Evolutionary conservation across 1,139 yeast species (phyloP).

Genomic region (Kodamaea derodonti): DNA sequence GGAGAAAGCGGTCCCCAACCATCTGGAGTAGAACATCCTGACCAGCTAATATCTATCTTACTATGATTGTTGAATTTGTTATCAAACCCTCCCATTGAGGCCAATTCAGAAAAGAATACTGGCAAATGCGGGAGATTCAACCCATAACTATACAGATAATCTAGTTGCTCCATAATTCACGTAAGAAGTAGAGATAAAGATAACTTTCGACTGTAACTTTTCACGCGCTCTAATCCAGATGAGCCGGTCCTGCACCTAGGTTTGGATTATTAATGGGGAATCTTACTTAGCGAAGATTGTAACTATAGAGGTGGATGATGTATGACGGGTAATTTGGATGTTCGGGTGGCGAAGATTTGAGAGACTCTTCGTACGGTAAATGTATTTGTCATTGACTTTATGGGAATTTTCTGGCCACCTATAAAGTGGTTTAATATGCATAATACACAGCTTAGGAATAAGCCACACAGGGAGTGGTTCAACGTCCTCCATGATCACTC

Average conservation of each 20-base stretch:
- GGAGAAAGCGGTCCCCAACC: slow-evolving; percentile 77
- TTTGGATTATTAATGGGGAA: not conserved
- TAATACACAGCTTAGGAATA: too few species aligned
- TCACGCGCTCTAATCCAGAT: not conserved
- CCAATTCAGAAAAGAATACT: not conserved
- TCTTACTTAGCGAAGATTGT: not conserved
- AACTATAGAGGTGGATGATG: not conserved
- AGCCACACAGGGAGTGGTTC: not conserved
- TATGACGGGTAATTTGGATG: too few species aligned
- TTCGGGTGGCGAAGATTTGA: too few species aligned
- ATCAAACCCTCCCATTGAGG: not conserved
- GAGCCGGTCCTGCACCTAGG: not conserved
- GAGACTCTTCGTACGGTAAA: too few species aligned
- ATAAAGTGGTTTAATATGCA: too few species aligned
- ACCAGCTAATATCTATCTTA: slow-evolving; percentile 4
- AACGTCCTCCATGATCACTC: not conserved
- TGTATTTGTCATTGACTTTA: too few species aligned
- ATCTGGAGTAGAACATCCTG: slow-evolving; percentile 26
- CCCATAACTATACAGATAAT: slow-evolving; percentile 5
- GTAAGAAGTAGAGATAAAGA: not conserved
- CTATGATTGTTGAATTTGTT: not conserved
- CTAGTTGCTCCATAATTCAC: slow-evolving; percentile 7
- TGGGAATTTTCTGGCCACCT: too few species aligned
- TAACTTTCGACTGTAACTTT: not conserved
- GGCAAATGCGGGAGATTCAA: slow-evolving; percentile 4